Evolutionary conservation across 441 rosid species (phyloP), one percentile per base, ranked within the genome.

Genomic region (Codiaeum variegatum): DNA sequence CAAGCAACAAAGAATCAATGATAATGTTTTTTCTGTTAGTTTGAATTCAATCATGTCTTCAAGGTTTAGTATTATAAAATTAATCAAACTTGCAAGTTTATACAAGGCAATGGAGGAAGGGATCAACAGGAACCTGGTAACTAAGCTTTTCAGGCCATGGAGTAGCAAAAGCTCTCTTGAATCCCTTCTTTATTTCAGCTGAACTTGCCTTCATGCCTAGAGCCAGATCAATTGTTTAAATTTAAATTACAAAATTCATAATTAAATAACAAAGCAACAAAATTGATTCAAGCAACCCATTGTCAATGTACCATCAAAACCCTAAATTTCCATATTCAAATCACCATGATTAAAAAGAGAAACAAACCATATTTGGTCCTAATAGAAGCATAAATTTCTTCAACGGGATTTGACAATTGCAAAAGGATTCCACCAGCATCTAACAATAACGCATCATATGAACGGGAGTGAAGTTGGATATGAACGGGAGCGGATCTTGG

Each of bases 351-450:
- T 54, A 44, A 40, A 40, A 47, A 5, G 61, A 69, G 7, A 13
- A 21, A 36, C 46, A 16, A 71, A 93, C 98, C 96, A 66, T 90
- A 90, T 87, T 88, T 90, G 38, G 72, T 81, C 32, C 94, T 97
- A 61, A 91, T 83, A 52, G 96, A 83, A 67, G 93, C 87, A 68
- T 93, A 91, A 46, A 88, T 88, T 75, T 93, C 89, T 66, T 87
- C 90, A 7, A 93, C 97, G 23, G 98, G 98, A 28, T 75, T 75
- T 13, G 88, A 54, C 78, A 93, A 73, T 67, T 88, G 98, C 84
- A 93, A 73, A 73, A 93, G 96, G 42, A 97, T 93, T 49, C 97
- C 97, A 46, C 96, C 97, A 26, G 97, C 97, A 73, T 93, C 97
- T 85, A 93, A 77, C 79, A 91, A 75, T 72, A 93, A 77, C 24